Evolutionary conservation across 768 basidiomycete species (phyloP), one percentile per base, ranked within the genome.

Genomic region (Coprinopsis cinerea): DNA sequence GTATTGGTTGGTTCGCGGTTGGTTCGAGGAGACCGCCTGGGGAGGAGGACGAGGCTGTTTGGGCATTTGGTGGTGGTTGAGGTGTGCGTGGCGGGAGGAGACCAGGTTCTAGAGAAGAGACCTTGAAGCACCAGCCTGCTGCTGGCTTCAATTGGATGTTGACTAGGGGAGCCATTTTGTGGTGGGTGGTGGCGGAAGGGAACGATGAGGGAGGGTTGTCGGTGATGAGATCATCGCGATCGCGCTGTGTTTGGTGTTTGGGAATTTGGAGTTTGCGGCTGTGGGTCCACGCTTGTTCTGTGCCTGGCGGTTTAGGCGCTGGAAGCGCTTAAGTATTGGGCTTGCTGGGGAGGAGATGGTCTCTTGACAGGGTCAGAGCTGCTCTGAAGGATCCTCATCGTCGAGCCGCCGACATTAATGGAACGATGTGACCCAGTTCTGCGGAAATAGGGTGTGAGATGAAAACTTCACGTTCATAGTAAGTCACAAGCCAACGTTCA

Each of bases 81-180:
- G 43, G 24, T 23, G 57, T 47, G 11, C 54, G 26, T 6, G 64
- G 60, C 17, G 64, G 58, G 53, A 72, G 69, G 2, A 71, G 52
- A 1, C 69, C 70, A 3, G 74, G 63, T 37, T 74, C 69, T 3
- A 75, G 58, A 0, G 74, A 66, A 15, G 70, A 58, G 0, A 84
- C 75, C 63, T 88, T 89, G 48, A 88, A 59, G 61, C 85, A 87
- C 62, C 88, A 89, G 3, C 83, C 87, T 24, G 88, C 69, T 22
- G 69, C 65, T 25, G 88, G 87, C 13, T 5, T 23, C 5, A 43
- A 23, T 17, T 39, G 30, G 30, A 15, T 15, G 30, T 39, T 39
- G 36, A 10, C 17, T 9, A 17, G 18, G 17, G 7, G 17, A 6
- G 18, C 17, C 7, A 10, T 39, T 18, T 18, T 9, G 30, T 32